A percentile compares a stretch with the other conserved stretches of the same genome.
Conservation (phyloP, 1,139 yeast genomes). For the Meyerozyma elateridarum region DNA sequence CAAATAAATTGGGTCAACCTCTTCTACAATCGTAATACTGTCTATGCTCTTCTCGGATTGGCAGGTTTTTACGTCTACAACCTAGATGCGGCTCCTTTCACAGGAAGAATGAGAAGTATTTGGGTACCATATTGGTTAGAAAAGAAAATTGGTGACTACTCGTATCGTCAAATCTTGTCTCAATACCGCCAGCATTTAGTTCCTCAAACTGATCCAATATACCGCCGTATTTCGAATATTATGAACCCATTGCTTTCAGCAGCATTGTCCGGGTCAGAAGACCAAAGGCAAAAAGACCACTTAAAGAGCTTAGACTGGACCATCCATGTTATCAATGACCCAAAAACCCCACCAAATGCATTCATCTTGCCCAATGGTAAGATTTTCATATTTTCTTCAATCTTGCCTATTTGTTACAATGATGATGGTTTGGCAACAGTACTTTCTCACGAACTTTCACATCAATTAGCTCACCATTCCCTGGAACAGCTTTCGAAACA, state of each 20-base stretch:
- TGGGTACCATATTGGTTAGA: constrained; percentile 72
- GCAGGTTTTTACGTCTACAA: constrained; percentile 55
- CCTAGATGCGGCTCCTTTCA: constrained; percentile 77
- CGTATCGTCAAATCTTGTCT: constrained; percentile 56
- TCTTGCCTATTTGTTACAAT: constrained; percentile 70
- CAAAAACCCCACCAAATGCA: constrained; percentile 80
- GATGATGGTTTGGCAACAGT: constrained; percentile 95
- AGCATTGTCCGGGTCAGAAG: constrained; percentile 34
- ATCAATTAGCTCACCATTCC: constrained; percentile 88
- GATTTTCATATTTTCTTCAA: constrained; percentile 81
- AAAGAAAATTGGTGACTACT: constrained; percentile 57
- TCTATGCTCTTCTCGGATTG: constrained; percentile 9
- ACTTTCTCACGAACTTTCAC: constrained; percentile 87
- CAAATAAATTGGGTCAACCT: constrained; percentile 5
- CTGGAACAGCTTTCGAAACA: constrained; percentile 72
- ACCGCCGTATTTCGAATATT: constrained; percentile 50
- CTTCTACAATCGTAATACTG: constrained; percentile 6
- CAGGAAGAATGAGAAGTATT: constrained; percentile 68
- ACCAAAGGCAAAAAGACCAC: constrained; percentile 30
- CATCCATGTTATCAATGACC: constrained; percentile 74
- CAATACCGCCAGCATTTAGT: constrained; percentile 45
- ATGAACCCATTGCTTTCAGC: constrained; percentile 63
- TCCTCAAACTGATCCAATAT: constrained; percentile 51
- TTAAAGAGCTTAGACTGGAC: constrained; percentile 60
- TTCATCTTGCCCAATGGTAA: constrained; percentile 95